phyloP scores from a whole-genome alignment of 1,284 basidiomycete genomes.

The Apiotrichum porosum region DNA sequence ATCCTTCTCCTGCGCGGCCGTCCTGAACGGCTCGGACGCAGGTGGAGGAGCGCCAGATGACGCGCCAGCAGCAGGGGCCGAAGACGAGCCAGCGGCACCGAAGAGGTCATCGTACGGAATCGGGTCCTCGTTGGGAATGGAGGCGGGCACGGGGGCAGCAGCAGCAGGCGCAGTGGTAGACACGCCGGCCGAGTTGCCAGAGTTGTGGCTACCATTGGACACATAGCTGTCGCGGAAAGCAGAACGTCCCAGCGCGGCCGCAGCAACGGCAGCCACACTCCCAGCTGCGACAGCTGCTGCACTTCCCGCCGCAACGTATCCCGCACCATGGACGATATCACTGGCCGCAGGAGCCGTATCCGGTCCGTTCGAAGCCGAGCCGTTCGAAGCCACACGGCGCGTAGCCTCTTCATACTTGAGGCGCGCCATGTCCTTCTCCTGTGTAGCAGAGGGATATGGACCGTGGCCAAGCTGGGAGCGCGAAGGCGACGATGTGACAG shows the following conservation, averaged over 20 bases:
- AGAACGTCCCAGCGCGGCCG: too few species aligned
- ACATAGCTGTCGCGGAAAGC: too few species aligned
- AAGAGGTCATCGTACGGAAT: constrained; percentile 16
- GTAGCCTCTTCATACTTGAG: constrained; percentile 28
- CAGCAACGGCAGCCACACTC: too few species aligned
- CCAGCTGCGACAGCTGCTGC: too few species aligned
- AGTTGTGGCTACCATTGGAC: too few species aligned
- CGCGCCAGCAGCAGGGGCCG: background rate
- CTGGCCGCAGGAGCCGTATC: too few species aligned
- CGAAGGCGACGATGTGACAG: too few species aligned
- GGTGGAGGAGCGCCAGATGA: background rate
- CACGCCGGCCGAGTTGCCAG: too few species aligned
- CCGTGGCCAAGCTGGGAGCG: too few species aligned
- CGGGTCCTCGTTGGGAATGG: constrained; percentile 2
- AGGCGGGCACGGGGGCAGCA: background rate
- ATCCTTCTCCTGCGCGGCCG: constrained; percentile 9
- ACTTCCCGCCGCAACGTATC: too few species aligned
- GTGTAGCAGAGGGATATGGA: constrained; percentile 14
- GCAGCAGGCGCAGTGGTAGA: too few species aligned
- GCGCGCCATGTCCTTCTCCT: constrained; percentile 33
- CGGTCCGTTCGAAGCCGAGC: background rate
- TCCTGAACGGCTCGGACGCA: background rate
- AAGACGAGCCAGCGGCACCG: background rate
- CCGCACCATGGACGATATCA: too few species aligned
- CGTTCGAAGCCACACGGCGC: background rate